Percentiles rank a stretch among this genome's conserved stretches.
phyloP scores from a whole-genome alignment of 371 early-diverging fungal species.

The Umbelopsis sp. region DNA sequence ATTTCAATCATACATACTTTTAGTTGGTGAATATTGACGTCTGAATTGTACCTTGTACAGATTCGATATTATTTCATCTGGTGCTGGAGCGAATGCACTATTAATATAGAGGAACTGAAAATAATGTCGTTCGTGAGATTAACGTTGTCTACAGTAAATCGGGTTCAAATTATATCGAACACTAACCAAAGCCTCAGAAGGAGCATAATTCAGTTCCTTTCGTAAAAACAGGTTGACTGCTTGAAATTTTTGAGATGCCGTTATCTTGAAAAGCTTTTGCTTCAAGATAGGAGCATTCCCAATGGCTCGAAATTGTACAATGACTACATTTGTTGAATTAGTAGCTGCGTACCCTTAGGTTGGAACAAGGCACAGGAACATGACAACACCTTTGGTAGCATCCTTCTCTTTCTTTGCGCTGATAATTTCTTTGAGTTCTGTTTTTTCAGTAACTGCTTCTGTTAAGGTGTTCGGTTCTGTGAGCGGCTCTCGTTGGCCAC shows the following conservation, averaged over 20 bases:
- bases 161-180: neutral
- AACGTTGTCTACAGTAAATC: neutral
- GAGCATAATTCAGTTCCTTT: constrained; percentile 78
- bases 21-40: neutral
- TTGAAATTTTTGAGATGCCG: constrained; percentile 80
- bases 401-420: constrained; percentile 48
- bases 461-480: neutral
- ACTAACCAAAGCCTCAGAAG: constrained; percentile 77
- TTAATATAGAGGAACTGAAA: constrained; percentile 88
- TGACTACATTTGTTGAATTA: constrained; percentile 54
- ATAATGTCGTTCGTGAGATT: neutral
- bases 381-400: constrained; percentile 47
- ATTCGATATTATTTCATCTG: constrained; percentile 87
- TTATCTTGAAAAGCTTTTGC: constrained; percentile 82
- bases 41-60: constrained; percentile 68
- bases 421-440: constrained; percentile 35
- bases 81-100: constrained; percentile 92
- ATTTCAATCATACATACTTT: too few species aligned
- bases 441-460: constrained; percentile 17
- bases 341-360: neutral
- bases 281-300: constrained; percentile 94
- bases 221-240: constrained; percentile 84
- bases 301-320: constrained; percentile 84
- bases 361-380: neutral
- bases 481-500: constrained; percentile 15